Evolutionary conservation across 2,329 filamentous ascomycete genomes (phyloP), one percentile per base, ranked within the genome.

Genomic region (Tolypocladium paradoxum): DNA sequence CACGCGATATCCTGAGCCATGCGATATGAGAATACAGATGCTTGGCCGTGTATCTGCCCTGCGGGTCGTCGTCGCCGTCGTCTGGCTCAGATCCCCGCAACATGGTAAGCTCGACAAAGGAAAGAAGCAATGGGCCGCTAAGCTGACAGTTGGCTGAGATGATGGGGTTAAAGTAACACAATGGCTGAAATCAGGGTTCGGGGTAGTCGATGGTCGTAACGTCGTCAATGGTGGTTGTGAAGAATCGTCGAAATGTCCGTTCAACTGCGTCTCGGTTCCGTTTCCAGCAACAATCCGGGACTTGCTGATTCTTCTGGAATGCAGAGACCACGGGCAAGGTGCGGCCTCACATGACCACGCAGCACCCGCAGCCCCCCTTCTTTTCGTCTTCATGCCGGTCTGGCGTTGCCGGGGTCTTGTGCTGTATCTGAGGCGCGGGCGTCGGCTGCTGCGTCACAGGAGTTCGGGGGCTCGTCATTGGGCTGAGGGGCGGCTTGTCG

Each of bases 351-450:
- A 78, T 78, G 56, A 78, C 68, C 49, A 75, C 65, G 58, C 76
- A 78, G 66, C 76, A 78, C 48, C 73, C 74, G 58, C 76, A 77
- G n/a, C 72, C 72, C 5, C 64, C 67, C 49, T 67, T 68, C 61
- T 73, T 73, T 49, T 68, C 65, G 33, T 71, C 65, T 35, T 65
- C 62, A 18, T 68, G 64, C 14, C 63, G 56, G 37, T 61, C 57
- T n/a, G 58, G 58, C 33, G 46, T 43, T 31, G 48, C 40, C 31
- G 48, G 51, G 29, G 53, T 27, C 6, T 29, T 38, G 11, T 27
- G 29, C 22, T 52, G 57, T 29, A 61, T 57, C 31, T 61, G 56
- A 14, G 64, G 55, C 49, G 57, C 58, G 9, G 61, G 50, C 27
- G 61, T 55, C 37, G 59, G 56, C 50, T 60, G 67, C 73, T 80